phyloP scores from a whole-genome alignment of 2,329 filamentous ascomycete genomes.

The Magnaporthales sp. region DNA sequence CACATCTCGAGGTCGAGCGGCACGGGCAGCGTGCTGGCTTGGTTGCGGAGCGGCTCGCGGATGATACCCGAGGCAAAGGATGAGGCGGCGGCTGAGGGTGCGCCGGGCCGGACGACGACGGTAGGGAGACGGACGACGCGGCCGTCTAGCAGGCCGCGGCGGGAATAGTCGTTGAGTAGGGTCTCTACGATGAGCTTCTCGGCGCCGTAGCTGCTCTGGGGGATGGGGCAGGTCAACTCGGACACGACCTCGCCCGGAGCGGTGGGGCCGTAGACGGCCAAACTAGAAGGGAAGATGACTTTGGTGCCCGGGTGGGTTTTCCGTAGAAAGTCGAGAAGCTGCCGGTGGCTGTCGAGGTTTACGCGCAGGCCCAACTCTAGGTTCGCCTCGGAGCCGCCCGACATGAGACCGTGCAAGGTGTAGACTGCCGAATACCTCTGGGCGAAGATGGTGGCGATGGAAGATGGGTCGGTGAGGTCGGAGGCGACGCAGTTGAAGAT shows the following conservation, averaged over 20 bases:
- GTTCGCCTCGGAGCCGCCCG: constrained; percentile 42
- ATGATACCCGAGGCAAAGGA: constrained; percentile 46
- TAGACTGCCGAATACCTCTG: constrained; percentile 32
- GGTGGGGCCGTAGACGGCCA: constrained; percentile 38
- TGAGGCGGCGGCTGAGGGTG: constrained; percentile 42
- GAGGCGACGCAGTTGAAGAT: constrained; percentile 33
- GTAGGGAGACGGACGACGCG: constrained; percentile 42
- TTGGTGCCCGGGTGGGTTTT: constrained; percentile 33
- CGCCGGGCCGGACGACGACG: constrained; percentile 40
- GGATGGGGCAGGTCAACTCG: constrained; percentile 34
- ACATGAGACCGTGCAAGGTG: constrained; percentile 50
- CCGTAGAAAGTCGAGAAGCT: constrained; percentile 37
- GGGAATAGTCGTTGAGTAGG: constrained; percentile 44
- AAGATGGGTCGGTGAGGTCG: constrained; percentile 27
- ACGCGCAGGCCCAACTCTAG: constrained; percentile 36
- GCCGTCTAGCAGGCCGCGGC: constrained; percentile 40
- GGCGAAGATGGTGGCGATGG: constrained; percentile 22
- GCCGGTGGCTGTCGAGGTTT: constrained; percentile 43
- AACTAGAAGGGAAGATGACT: constrained; percentile 43
- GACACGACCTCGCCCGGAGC: constrained; percentile 20
- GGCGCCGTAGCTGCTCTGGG: constrained; percentile 44
- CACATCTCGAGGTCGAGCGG: constrained; percentile 30
- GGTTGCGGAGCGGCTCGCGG: constrained; percentile 38
- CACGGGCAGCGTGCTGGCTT: constrained; percentile 33
- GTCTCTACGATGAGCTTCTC: constrained; percentile 47